Conservation (phyloP, 176 grass and related monocot species). For the Hyparrhenia diplandra region DNA sequence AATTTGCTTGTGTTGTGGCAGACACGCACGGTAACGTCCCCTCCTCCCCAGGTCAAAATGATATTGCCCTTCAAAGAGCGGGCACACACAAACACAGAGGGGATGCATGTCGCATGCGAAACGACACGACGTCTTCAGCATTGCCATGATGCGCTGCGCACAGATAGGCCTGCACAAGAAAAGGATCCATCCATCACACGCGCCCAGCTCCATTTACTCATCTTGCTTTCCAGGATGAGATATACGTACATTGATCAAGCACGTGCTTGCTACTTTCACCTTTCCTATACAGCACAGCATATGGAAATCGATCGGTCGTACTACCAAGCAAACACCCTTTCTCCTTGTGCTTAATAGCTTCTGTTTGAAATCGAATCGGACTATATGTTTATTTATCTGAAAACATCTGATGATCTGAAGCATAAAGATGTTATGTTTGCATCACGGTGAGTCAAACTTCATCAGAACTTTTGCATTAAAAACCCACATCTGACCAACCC, state of each 20-base stretch:
- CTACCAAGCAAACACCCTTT: not conserved
- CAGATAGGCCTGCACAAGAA: not conserved
- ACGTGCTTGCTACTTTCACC: not conserved
- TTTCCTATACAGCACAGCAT: not conserved
- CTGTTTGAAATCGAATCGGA: not conserved
- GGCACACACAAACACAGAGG: not conserved
- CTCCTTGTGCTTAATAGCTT: not conserved
- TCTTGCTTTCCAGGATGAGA: not conserved
- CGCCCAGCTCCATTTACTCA: not conserved
- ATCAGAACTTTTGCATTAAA: not conserved
- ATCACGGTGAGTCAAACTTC: not conserved
- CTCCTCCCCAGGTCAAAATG: not conserved
- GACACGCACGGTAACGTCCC: not conserved
- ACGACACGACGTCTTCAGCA: not conserved
- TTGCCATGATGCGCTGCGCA: not conserved
- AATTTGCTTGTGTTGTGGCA: not conserved
- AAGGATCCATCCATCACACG: not conserved
- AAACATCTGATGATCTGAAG: not conserved
- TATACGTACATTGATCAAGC: not conserved
- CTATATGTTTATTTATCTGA: not conserved
- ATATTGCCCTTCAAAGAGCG: not conserved
- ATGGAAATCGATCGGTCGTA: not conserved
- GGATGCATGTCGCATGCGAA: not conserved
- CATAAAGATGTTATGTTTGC: not conserved
- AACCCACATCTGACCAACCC: not conserved